Evolutionary conservation across 306 rosid species (phyloP).

Genomic region (Carpinus fangiana): DNA sequence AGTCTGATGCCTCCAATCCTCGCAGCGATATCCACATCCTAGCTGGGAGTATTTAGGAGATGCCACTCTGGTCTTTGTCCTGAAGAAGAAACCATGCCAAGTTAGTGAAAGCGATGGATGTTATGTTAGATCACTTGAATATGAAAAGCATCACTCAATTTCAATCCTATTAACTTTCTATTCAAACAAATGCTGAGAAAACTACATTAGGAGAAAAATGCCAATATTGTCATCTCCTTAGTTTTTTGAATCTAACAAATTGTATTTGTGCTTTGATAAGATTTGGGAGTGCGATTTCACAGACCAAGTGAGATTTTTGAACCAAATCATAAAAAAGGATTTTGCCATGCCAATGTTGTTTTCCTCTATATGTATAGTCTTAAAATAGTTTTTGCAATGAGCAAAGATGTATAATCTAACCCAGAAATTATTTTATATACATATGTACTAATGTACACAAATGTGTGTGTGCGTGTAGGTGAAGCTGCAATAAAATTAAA

Average conservation of each 20-base stretch:
- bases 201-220: neutral
- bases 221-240: neutral
- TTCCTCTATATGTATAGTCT: neutral
- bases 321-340: too few species aligned
- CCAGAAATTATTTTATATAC: too few species aligned
- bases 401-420: too few species aligned
- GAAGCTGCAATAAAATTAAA: neutral
- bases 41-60: slow-evolving; percentile 14
- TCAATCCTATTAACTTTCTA: neutral
- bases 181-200: neutral
- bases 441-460: too few species aligned
- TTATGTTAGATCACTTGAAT: neutral
- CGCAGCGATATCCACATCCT: slow-evolving; percentile 17
- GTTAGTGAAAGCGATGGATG: slow-evolving; percentile 4
- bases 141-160: neutral
- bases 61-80: slow-evolving; percentile 22
- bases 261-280: neutral
- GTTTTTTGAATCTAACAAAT: neutral
- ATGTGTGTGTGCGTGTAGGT: too few species aligned
- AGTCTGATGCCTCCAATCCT: slow-evolving; percentile 20
- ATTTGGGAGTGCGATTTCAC: too few species aligned
- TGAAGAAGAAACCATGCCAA: slow-evolving; percentile 23
- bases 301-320: too few species aligned
- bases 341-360: too few species aligned
- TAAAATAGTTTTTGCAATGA: too few species aligned